Base-by-base conservation (phyloP, 176 grass and related monocot species). In the Elymus sibiricus region DNA sequence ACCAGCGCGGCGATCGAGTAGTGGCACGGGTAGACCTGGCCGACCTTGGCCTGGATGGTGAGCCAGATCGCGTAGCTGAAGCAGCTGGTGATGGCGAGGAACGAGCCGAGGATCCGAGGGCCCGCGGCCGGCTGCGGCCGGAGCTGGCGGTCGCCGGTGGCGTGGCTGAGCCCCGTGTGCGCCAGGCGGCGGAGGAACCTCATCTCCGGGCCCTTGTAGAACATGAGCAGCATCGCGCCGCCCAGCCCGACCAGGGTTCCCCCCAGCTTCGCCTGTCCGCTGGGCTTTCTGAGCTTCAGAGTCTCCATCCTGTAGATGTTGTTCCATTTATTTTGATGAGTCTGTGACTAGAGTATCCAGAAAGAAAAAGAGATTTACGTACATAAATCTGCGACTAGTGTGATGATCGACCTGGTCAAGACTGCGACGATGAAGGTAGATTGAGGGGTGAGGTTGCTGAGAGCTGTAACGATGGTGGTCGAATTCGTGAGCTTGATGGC, bases 211-310 rank as follows among this genome's bases (percentile, higher is more conserved):
- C 89, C 89, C 19, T 72, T 74, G 92, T 94, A 94, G 73, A 94
- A 94, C 22, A 89, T 94, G 43, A 94, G 64, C 32, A 94, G 14
- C 89, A 89, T 92, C 44, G 92, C 87, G 19, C 89, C 92, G 28
- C 77, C 80, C 12, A 94, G 81, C 35, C 87, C 80, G 1, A 92
- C 65, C 26, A 94, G 68, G 1, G 92, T 94, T 2, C 89, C 92
- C 12, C 70, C 7, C 78, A 91, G 76, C 32, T 94, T 94, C 12
- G 87, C 92, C 2, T 86, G 89, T 4, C 87, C 89, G 4, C 68
- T 81, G 32, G 72, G 42, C 67, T 49, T 87, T 43, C 76, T 74
- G 15, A 94, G 79, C 24, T 81, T 75, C 47, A 94, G 44, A 4
- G 21, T 79, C 76, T 94, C 89, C 72, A 87, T 58, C 79, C 92